These are phyloP conservation scores for Syzygium jambos DNA, from an alignment of 345 rosid species.

Conservation along the genomic window DNA sequence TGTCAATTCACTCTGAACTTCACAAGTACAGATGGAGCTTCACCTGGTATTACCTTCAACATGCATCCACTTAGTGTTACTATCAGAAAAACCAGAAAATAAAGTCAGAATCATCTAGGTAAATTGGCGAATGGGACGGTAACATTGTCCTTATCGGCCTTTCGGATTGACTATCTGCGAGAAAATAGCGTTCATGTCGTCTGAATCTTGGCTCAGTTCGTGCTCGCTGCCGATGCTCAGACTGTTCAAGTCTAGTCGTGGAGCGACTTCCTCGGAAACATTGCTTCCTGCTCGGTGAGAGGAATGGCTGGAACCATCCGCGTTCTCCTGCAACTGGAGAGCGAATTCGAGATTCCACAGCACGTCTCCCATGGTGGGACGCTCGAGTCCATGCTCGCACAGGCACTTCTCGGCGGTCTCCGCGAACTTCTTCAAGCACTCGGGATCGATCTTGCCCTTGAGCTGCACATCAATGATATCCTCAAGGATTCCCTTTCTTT, in stretches of 20 bases:
- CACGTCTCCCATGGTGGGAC: conserved; percentile 71
- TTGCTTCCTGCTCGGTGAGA: conserved; percentile 7
- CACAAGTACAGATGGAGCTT: not conserved
- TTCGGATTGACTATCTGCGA: conserved; percentile 55
- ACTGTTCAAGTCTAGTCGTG: not conserved
- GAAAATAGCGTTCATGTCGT: conserved; percentile 30
- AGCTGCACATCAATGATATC: conserved; percentile 57
- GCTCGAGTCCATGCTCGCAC: conserved; percentile 36
- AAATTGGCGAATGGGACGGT: not conserved
- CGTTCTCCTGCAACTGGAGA: conserved; percentile 44
- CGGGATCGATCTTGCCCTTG: conserved; percentile 35
- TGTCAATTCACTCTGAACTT: not conserved
- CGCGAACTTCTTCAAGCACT: conserved; percentile 48
- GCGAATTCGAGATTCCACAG: conserved; percentile 66
- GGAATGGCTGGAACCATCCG: conserved; percentile 19
- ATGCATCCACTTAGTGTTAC: not conserved
- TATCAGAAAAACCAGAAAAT: not conserved
- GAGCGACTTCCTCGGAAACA: conserved; percentile 9
- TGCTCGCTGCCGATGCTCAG: conserved; percentile 22
- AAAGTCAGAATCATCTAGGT: not conserved
- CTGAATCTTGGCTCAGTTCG: conserved; percentile 13
- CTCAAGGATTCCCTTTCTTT: conserved; percentile 37
- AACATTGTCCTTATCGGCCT: conserved; percentile 29
- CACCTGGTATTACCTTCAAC: not conserved
- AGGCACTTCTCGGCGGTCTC: conserved; percentile 59